phyloP scores from a whole-genome alignment of 352 stramenopile species.

The Pythium aquatile region DNA sequence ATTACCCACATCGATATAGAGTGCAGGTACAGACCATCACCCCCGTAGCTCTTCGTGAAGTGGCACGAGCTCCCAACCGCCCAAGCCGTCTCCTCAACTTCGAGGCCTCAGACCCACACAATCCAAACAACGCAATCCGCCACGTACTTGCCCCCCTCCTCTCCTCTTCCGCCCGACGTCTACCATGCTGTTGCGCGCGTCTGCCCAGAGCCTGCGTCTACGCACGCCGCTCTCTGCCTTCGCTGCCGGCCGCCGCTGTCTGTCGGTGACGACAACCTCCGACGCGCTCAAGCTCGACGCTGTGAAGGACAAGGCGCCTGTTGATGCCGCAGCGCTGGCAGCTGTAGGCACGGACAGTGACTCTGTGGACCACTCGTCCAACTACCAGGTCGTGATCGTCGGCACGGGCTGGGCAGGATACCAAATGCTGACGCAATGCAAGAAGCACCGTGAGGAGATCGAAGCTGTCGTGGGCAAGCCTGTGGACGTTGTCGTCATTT shows the following conservation, averaged over 20 bases:
- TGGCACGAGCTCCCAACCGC: background rate
- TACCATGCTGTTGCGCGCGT: background rate
- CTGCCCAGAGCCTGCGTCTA: conserved; percentile 6
- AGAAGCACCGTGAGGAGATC: conserved; percentile 74
- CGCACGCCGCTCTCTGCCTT: conserved; percentile 1
- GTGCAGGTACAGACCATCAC: background rate
- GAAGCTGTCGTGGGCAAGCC: conserved; percentile 50
- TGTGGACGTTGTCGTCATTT: conserved; percentile 78
- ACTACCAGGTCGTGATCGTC: conserved; percentile 77
- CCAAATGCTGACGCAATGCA: conserved; percentile 71
- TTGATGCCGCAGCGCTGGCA: background rate
- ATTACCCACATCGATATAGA: background rate
- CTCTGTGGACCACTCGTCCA: conserved; percentile 29
- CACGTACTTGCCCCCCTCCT: background rate
- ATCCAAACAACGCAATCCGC: conserved; percentile 1
- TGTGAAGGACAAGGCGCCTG: conserved; percentile 1
- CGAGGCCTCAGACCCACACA: background rate
- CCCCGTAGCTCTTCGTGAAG: conserved; percentile 3
- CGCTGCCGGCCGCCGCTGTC: background rate
- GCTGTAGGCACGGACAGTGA: background rate
- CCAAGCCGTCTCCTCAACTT: background rate
- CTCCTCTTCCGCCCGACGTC: background rate
- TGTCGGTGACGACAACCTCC: conserved; percentile 3
- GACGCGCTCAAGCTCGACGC: background rate
- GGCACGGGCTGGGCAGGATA: conserved; percentile 82